phyloP scores from a whole-genome alignment of 768 basidiomycete genomes.

The Amanita brunnescens region DNA sequence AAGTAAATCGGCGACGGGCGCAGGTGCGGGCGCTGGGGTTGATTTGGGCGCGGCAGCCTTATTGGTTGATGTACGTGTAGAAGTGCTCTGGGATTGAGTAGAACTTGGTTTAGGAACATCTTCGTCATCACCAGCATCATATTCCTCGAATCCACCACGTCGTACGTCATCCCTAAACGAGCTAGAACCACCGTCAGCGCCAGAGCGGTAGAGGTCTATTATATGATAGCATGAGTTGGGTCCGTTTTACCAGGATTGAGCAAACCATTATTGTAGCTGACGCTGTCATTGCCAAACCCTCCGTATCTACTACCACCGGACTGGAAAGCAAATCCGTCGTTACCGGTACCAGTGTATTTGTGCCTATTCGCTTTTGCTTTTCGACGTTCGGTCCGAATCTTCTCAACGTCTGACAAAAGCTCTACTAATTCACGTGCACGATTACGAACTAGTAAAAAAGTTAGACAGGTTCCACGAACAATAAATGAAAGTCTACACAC shows the following conservation, averaged over 20 bases:
- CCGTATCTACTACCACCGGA: conserved; percentile 30
- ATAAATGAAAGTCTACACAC: conserved; percentile 28
- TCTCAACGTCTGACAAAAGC: conserved; percentile 83
- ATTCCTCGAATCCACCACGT: conserved; percentile 73
- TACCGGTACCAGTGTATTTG: conserved; percentile 86
- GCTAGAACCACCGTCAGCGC: conserved; percentile 23
- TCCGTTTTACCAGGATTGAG: conserved; percentile 4
- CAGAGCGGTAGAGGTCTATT: conserved; percentile 18
- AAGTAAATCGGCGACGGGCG: conserved; percentile 61
- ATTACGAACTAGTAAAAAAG: conserved; percentile 69
- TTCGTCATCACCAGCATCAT: conserved; percentile 94
- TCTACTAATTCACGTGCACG: conserved; percentile 90
- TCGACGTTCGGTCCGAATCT: conserved; percentile 78
- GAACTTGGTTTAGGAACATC: conserved; percentile 20
- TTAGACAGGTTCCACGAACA: background rate
- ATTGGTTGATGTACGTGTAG: conserved; percentile 26
- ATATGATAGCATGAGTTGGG: conserved; percentile 5
- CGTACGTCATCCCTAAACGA: conserved; percentile 54
- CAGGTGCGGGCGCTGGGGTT: conserved; percentile 29
- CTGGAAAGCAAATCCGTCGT: conserved; percentile 58
- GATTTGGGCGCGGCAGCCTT: conserved; percentile 26
- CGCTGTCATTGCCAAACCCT: conserved; percentile 37
- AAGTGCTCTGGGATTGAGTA: conserved; percentile 19
- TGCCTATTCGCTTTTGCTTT: conserved; percentile 87
- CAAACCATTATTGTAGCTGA: conserved; percentile 22